Evolutionary conservation across 2,329 filamentous ascomycete species (phyloP).

Genomic region (Bipolaris gigantea): DNA sequence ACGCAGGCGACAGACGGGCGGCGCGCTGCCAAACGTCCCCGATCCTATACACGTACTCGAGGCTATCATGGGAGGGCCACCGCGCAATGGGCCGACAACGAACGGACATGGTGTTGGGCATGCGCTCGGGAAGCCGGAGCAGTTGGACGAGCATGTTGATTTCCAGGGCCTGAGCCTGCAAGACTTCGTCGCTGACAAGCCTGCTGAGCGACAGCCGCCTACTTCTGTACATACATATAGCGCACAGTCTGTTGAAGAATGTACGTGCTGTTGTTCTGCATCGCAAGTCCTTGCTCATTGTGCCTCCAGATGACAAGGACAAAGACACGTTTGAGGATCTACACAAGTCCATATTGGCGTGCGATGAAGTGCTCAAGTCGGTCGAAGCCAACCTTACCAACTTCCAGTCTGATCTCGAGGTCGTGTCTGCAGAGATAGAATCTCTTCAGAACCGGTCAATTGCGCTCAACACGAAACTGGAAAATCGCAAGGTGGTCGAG

Average conservation of each 20-base stretch:
- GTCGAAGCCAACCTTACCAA: constrained; percentile 90
- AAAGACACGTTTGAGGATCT: constrained; percentile 86
- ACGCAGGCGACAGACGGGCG: constrained; percentile 61
- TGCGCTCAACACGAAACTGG: constrained; percentile 78
- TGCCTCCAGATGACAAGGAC: constrained; percentile 69
- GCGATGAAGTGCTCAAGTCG: constrained; percentile 89
- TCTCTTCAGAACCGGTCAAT: constrained; percentile 84
- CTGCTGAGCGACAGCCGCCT: constrained; percentile 35
- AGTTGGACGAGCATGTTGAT: constrained; percentile 68
- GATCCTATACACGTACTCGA: constrained; percentile 74
- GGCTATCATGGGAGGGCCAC: constrained; percentile 56
- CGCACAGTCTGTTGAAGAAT: constrained; percentile 70
- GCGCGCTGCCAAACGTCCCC: constrained; percentile 58
- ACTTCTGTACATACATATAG: constrained; percentile 53
- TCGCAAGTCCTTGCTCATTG: constrained; percentile 29
- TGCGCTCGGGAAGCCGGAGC: constrained; percentile 48
- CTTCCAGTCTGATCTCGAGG: constrained; percentile 90
- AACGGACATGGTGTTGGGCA: constrained; percentile 18
- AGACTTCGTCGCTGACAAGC: constrained; percentile 60
- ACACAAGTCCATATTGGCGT: constrained; percentile 83
- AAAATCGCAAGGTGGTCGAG: constrained; percentile 88
- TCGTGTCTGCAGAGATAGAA: constrained; percentile 94
- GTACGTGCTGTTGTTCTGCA: constrained; percentile 55
- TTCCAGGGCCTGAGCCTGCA: constrained; percentile 78
- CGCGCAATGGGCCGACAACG: constrained; percentile 25